Base-by-base conservation (phyloP, 768 basidiomycete species). In the Lentinula edodes region DNA sequence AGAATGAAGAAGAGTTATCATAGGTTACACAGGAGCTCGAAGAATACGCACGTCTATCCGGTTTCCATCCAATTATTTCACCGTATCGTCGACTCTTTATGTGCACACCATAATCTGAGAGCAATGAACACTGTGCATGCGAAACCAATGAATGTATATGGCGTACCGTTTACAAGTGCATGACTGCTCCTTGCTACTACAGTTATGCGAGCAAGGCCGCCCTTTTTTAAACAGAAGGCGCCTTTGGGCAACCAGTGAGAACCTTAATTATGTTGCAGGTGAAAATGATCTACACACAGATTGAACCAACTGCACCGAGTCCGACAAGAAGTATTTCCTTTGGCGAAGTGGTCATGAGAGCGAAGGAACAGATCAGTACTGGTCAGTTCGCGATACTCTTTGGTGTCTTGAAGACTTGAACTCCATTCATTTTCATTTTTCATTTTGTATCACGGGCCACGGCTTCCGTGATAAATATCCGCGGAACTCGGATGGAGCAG, bases 181-280 rank as follows among this genome's bases (percentile, higher is more conserved):
- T 83, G 88, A 62, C 90, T 89, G 52, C 89, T 84, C 60, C 90
- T 73, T 1, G 90, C 90, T 2, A 92, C 86, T n/a, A 78, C 86
- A 1, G 90, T 91, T 9, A 92, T 84, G 28, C 82, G 78, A 0
- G 81, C 87, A 36, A 79, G 74, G 7, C 84, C 81, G 65, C 85
- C 83, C 61, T 80, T 74, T 62, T 83, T 76, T 18, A 88, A 73
- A 58, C 87, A 76, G 57, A 80, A 74, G 0, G 85, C 78, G 66
- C 85, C 86, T 88, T 58, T 45, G 61, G 9, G 52, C n/a, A 35
- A 16, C 13, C 23, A 23, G 23, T 35, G 18, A 36, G 20, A 16
- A n/a, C 6, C 23, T n/a, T 3, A 0, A 16, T 13, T 52, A 13
- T 8, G 28, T 16, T 39, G 38, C 48, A 36, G 51, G 0, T 52